A percentile compares a stretch with the other conserved stretches of the same genome.
phyloP scores from a whole-genome alignment of 305 asterid genomes.

The Fraxinus velutina region DNA sequence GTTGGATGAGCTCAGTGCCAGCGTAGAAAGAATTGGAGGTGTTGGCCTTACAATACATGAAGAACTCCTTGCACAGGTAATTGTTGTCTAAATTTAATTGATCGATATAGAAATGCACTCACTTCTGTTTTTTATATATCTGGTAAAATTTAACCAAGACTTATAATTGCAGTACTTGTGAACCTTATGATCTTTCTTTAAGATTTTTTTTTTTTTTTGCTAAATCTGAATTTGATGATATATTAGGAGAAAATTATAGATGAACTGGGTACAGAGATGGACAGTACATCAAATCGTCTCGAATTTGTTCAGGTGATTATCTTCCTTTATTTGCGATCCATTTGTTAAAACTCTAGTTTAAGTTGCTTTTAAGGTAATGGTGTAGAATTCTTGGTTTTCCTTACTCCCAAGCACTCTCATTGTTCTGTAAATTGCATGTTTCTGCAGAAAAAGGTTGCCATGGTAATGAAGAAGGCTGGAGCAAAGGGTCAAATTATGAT shows the following conservation, averaged over 20 bases:
- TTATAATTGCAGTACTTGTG: background rate
- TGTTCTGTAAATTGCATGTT: background rate
- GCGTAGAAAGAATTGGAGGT: slow-evolving; percentile 84
- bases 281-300: slow-evolving; percentile 87
- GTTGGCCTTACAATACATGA: slow-evolving; percentile 96
- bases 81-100: background rate
- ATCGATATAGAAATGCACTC: background rate
- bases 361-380: background rate
- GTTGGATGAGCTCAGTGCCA: slow-evolving; percentile 84
- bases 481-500: slow-evolving; percentile 54
- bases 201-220: background rate
- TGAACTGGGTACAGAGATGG: slow-evolving; percentile 87
- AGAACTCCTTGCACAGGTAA: slow-evolving; percentile 86
- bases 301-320: slow-evolving; percentile 87
- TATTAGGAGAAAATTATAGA: slow-evolving; percentile 74
- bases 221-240: background rate
- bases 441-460: slow-evolving; percentile 78
- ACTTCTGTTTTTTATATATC: background rate
- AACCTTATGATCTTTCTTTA: background rate
- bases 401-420: background rate
- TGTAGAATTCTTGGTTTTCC: background rate
- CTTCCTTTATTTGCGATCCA: background rate
- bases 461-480: slow-evolving; percentile 92
- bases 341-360: background rate
- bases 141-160: background rate